A percentile compares a stretch with the other conserved stretches of the same genome.
Evolutionary conservation across 1,284 basidiomycete species (phyloP).

Genomic region (Ceratobasidium theobromae): DNA sequence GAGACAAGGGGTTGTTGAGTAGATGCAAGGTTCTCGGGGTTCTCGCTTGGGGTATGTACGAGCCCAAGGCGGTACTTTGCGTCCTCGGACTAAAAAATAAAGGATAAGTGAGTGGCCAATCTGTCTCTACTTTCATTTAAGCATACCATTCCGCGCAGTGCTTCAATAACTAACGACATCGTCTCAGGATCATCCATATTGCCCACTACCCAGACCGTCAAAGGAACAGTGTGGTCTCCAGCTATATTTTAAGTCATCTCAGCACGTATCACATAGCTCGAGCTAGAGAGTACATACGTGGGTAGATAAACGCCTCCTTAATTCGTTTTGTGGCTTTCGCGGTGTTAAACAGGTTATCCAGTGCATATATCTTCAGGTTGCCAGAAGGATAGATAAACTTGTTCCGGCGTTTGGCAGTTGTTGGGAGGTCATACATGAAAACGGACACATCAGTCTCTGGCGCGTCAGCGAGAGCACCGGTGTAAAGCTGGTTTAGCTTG

Average conservation of each 20-base stretch:
- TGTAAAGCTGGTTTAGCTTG: slow-evolving; percentile 57
- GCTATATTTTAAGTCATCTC: slow-evolving; percentile 30
- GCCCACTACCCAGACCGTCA: slow-evolving; percentile 69
- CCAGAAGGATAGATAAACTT: slow-evolving; percentile 61
- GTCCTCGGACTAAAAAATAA: slow-evolving; percentile 1
- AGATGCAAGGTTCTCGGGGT: slow-evolving; percentile 33
- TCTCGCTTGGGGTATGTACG: slow-evolving; percentile 41
- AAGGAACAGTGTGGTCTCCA: slow-evolving; percentile 39
- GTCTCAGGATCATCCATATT: slow-evolving; percentile 74
- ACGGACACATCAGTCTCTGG: slow-evolving; percentile 53
- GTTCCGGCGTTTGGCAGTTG: slow-evolving; percentile 69
- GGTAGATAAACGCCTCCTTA: slow-evolving; percentile 60
- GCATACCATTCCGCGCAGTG: slow-evolving; percentile 66
- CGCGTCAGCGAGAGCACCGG: slow-evolving; percentile 60
- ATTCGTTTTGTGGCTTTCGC: slow-evolving; percentile 32
- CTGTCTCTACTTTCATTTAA: slow-evolving; percentile 24
- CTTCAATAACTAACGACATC: slow-evolving; percentile 57
- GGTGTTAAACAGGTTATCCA: slow-evolving; percentile 46
- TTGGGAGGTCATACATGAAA: slow-evolving; percentile 89
- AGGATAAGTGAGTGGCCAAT: neutral
- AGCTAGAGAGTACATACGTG: slow-evolving; percentile 49
- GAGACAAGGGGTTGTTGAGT: slow-evolving; percentile 27
- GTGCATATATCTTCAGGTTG: slow-evolving; percentile 51
- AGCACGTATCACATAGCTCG: no score
- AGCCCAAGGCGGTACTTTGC: slow-evolving; percentile 45